phyloP scores from a whole-genome alignment of 2,329 filamentous ascomycete species.

The Alternaria rosae region DNA sequence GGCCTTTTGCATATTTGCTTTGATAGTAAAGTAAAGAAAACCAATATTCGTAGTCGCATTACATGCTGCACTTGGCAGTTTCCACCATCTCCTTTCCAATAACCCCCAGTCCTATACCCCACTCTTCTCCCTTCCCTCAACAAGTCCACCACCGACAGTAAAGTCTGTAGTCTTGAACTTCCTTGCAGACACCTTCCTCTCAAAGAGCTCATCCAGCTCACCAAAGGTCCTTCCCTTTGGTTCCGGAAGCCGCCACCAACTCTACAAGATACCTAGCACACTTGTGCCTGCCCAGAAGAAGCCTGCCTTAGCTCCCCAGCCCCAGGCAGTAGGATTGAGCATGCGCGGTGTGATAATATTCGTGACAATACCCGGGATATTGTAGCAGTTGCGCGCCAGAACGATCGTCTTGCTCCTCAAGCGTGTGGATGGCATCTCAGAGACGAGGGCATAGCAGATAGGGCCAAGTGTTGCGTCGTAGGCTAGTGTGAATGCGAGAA shows the following conservation, averaged over 20 bases:
- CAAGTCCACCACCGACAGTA: not conserved
- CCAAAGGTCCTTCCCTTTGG: constrained; percentile 79
- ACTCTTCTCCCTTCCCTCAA: not conserved
- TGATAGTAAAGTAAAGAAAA: not conserved
- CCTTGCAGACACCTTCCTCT: constrained; percentile 50
- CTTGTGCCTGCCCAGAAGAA: constrained; percentile 86
- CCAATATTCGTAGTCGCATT: not conserved
- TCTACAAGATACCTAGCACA: constrained; percentile 77
- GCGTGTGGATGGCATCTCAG: constrained; percentile 79
- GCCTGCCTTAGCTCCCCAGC: constrained; percentile 82
- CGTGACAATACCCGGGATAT: constrained; percentile 78
- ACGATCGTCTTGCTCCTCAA: constrained; percentile 89
- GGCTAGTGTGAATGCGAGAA: constrained; percentile 18
- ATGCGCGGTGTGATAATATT: constrained; percentile 76
- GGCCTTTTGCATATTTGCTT: not conserved
- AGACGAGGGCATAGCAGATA: constrained; percentile 72
- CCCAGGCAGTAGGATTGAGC: constrained; percentile 65
- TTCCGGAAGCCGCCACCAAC: constrained; percentile 79
- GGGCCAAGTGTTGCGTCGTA: constrained; percentile 27
- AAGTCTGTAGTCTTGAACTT: constrained; percentile 15
- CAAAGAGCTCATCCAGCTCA: constrained; percentile 83
- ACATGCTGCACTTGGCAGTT: not conserved
- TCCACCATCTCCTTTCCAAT: not conserved
- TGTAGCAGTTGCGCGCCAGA: constrained; percentile 76
- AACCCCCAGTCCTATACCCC: not conserved